Evolutionary conservation across 139 green algal genomes (phyloP), one percentile per base, ranked within the genome.

Genomic region (Chlorella sp.): DNA sequence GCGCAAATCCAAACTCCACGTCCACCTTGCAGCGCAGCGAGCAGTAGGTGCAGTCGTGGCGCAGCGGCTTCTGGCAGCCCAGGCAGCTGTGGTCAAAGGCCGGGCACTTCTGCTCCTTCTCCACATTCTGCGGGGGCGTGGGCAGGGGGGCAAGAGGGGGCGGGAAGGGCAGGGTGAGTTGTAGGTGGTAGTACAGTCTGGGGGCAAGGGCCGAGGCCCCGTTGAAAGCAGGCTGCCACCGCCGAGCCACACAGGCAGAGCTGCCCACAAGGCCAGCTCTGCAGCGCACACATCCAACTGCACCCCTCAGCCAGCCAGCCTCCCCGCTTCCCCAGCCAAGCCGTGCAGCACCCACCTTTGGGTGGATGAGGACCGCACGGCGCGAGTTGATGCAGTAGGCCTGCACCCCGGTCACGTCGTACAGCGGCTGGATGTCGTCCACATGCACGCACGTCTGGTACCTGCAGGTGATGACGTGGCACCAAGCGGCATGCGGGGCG

Each of bases 331-430:
- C 64, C 64, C n/a, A 22, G n/a, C 73, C 5, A 22, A 0, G n/a
- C 14, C 26, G 26, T 15, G 28, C 42, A 26, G 21, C 21, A 71
- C 79, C 5, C 68, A 88, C 84, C 84, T 88, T 88, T 18, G 84
- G 84, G 40, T 88, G 84, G 32, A 88, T 88, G 66, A 88, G 84
- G 61, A 93, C 87, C 26, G 91, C 91, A 24, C 91, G 83, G n/a
- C 83, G 75, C 34, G 77, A 76, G 77, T 93, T 93, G 53, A 93
- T 93, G 66, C 75, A 92, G 91, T 93, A 93, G n/a, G 87, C 82
- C 88, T 93, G 91, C 75, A 93, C 73, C n/a, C 75, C 91, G 30
- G 32, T 81, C 32, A 84, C 42, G 36, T 93, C 91, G 40, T 85
- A 91, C 37, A 86, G 88, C n/a, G 37, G 83, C 76, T 86, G 71